phyloP scores from a whole-genome alignment of 2,329 filamentous ascomycete genomes.

The Nothophoma quercina region DNA sequence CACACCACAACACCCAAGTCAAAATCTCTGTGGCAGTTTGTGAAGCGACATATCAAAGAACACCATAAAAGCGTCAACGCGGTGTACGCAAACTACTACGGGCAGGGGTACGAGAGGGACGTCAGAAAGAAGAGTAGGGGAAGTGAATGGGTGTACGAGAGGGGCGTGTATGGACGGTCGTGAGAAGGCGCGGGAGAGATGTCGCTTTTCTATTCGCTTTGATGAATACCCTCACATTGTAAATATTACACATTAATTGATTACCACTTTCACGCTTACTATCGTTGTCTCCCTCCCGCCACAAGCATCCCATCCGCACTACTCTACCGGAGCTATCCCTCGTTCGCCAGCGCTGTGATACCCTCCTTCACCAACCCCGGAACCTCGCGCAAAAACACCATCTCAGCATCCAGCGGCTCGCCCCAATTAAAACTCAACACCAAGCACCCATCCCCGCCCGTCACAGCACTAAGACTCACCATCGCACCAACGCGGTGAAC shows the following conservation, averaged over 20 bases:
- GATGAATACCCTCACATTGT: too few relatives aligned
- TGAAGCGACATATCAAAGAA: conserved; percentile 30
- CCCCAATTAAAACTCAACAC: conserved; percentile 53
- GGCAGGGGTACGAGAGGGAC: conserved; percentile 12
- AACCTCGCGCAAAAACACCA: conserved; percentile 8
- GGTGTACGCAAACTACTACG: conserved; percentile 32
- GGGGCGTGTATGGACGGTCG: conserved; percentile 11
- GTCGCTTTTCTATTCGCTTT: too few relatives aligned
- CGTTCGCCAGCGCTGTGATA: background rate
- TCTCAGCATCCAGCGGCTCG: conserved; percentile 39
- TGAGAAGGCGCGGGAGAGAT: too few relatives aligned
- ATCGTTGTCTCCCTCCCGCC: too few relatives aligned
- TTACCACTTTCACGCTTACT: too few relatives aligned
- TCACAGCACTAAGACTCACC: conserved; percentile 51
- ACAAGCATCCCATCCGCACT: too few relatives aligned
- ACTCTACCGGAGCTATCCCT: too few relatives aligned
- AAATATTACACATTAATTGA: background rate
- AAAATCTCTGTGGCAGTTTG: conserved; percentile 20
- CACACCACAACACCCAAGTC: conserved; percentile 6
- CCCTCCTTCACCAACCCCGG: conserved; percentile 5
- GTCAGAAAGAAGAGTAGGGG: background rate
- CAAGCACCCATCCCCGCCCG: conserved; percentile 55
- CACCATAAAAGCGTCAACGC: conserved; percentile 34
- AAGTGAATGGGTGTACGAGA: conserved; percentile 30
- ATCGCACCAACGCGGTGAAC: conserved; percentile 49